Evolutionary conservation across 768 basidiomycete species (phyloP), one percentile per base, ranked within the genome.

Genomic region (Tricholoma sp.): DNA sequence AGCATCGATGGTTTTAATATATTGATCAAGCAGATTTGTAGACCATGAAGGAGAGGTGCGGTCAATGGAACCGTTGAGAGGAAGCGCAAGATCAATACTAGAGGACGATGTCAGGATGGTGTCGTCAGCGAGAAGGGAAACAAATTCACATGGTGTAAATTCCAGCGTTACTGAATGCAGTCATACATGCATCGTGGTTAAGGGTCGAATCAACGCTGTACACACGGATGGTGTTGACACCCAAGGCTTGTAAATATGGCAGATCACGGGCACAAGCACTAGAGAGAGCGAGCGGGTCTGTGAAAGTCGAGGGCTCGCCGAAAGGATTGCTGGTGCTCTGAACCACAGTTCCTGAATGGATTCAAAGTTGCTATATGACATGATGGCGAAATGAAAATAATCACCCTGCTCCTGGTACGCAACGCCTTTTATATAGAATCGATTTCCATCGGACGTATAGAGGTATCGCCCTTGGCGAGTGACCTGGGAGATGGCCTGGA

Each of bases 121-220:
- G 62, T 63, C n/a, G 37, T 18, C 9, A 17, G 49, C 37, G 51
- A 48, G 28, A 12, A 59, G 37, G 53, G 31, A 55, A 32, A 7
- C 15, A 24, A 8, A 75, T 88, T 66, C 60, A 95, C 94, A 96
- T 87, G 52, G 88, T 81, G 71, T 97, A 96, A 54, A 97, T 97
- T 28, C 88, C 88, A 36, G 91, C 91, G 18, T 71, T 69, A 63
- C 84, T 86, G 57, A 97, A 79, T 12, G 83, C 70, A 36, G 70
- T 70, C 94, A 98, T 96, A 72, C 94, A 98, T 1, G 72, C 72
- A 68, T 94, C 92, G 59, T 98, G 94, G 71, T 96, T 88, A 55
- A 86, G 72, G 33, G 85, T 78, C 0, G 91, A 81, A 66, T 94
- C 81, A 59, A 95, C 93, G 56, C 86, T 89, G 77, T 97, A 97